phyloP scores from a whole-genome alignment of 306 rosid genomes.

The Citrullus amarus region DNA sequence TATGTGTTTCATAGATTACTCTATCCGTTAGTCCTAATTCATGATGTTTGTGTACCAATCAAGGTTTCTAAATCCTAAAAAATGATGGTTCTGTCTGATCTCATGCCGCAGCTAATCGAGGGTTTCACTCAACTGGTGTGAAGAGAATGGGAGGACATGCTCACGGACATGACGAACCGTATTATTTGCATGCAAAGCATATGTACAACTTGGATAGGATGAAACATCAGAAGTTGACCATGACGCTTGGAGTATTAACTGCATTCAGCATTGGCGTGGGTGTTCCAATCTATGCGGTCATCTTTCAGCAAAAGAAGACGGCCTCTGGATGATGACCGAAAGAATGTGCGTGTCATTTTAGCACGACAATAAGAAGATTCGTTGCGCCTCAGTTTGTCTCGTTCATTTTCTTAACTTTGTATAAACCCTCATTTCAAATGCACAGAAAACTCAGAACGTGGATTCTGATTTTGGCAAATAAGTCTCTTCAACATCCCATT shows the following conservation, averaged over 20 bases:
- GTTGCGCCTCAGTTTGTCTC: background rate
- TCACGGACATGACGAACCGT: constrained; percentile 23
- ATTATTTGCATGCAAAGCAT: constrained; percentile 26
- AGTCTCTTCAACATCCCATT: background rate
- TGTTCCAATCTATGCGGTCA: constrained; percentile 23
- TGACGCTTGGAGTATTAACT: constrained; percentile 24
- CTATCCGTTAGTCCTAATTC: background rate
- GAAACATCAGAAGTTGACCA: constrained; percentile 21
- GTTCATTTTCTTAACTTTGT: background rate
- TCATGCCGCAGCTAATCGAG: constrained; percentile 12
- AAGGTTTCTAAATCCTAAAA: background rate
- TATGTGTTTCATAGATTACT: background rate
- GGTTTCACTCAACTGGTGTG: constrained; percentile 25
- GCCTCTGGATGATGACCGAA: constrained; percentile 9
- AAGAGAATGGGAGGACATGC: constrained; percentile 25
- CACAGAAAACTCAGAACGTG: background rate
- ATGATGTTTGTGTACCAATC: background rate
- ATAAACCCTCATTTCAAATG: background rate
- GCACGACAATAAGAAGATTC: background rate
- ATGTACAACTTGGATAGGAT: constrained; percentile 13
- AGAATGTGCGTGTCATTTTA: background rate
- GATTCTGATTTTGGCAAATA: constrained; percentile 5
- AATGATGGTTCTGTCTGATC: background rate
- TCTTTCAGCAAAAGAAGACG: constrained; percentile 30
- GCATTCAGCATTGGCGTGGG: constrained; percentile 25